Conservation (phyloP, 495 filamentous ascomycete species). For the Podospora anserina region DNA sequence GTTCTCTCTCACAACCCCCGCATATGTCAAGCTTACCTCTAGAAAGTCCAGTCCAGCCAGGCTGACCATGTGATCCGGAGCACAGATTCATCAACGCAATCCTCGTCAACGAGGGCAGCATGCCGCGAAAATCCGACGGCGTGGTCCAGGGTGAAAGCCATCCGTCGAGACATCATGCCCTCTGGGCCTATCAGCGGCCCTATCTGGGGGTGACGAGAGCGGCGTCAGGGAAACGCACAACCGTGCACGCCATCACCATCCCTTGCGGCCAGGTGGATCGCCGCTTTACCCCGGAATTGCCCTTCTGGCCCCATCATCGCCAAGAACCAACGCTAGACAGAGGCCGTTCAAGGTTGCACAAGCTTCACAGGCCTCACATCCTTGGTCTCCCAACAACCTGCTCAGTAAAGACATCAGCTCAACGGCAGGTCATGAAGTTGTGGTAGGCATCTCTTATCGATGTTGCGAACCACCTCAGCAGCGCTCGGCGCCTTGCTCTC, state of each 20-base stretch:
- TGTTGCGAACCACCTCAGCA: background rate
- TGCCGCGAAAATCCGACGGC: conserved; percentile 16
- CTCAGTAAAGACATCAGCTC: background rate
- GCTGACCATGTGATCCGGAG: background rate
- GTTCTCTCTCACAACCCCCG: background rate
- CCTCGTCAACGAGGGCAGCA: background rate
- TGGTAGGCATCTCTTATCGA: background rate
- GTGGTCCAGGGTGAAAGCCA: background rate
- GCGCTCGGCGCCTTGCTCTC: background rate
- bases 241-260: background rate
- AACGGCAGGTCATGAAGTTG: background rate
- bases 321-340: conserved; percentile 10
- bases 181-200: background rate
- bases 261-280: background rate
- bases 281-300: conserved; percentile 23
- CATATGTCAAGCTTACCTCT: background rate
- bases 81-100: background rate
- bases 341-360: background rate
- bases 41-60: background rate
- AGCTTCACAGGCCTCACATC: background rate
- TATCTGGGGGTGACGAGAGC: background rate
- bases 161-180: background rate
- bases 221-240: background rate
- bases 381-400: background rate
- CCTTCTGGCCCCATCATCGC: conserved; percentile 21